Base-by-base conservation (phyloP, 1,139 yeast genomes). In the Taphrina sp. region DNA sequence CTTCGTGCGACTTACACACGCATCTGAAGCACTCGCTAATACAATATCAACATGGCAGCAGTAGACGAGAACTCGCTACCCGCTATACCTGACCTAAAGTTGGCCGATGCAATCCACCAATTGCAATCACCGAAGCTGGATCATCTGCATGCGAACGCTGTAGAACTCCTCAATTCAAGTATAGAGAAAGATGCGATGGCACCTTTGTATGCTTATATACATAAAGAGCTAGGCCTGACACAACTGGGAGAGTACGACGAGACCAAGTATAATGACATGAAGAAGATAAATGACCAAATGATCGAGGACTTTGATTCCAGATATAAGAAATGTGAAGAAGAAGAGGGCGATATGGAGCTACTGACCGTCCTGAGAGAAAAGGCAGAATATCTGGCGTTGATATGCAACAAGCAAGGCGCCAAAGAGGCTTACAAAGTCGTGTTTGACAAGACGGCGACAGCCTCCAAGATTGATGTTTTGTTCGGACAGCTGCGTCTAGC, bases 291-390 rank as follows among this genome's bases (percentile, higher is more conserved):
- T 67, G 79, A 77, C 20, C 72, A 69, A 42, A 76, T 78, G 57
- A 76, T 85, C 39, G 72, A 73, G 14, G 78, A 76, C 58, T 75
- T 90, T 63, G 80, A 83, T 65, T 76, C 76, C 57, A 74, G 78
- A 56, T 82, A 92, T 61, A 79, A 78, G 59, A 84, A 81, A 63
- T 86, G 94, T 26, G 90, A 86, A 64, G 85, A 81, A 58, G 88
- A 85, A 59, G 96, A 88, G 66, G 97, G 92, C 68, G 95, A 95
- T 38, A 73, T 85, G 64, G 96, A 89, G 66, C 78, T 82, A 42
- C 81, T 87, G 8, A 83, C 83, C 61, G 82, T 84, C 38, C 84
- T 90, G 77, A 78, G 82, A 57, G 80, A 82, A 66, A 79, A 92
- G 44, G 96, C 96, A 23, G 95, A 90, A 67, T 88, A 85, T 68